Conservation (phyloP, 306 rosid species). For the Prunus padus region DNA sequence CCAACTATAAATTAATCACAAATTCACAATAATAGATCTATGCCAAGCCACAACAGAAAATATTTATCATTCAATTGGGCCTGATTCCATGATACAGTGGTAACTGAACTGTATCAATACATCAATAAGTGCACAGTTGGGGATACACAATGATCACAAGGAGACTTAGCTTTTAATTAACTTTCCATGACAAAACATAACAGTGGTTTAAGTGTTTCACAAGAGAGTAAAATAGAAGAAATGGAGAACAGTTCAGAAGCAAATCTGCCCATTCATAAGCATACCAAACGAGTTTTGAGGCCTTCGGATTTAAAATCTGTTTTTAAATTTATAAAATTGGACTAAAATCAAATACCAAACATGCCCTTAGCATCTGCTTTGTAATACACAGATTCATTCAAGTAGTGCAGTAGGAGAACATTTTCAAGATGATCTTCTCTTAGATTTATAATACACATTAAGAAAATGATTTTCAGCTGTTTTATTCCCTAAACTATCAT, state of each 20-base stretch:
- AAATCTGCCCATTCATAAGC: constrained; percentile 8
- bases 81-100: constrained; percentile 16
- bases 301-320: too few species aligned
- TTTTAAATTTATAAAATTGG: too few species aligned
- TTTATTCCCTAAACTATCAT: too few species aligned
- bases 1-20: not conserved
- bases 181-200: constrained; percentile 28
- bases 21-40: too few species aligned
- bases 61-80: constrained; percentile 16
- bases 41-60: not conserved
- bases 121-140: constrained; percentile 12
- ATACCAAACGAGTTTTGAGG: too few species aligned
- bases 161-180: constrained; percentile 22
- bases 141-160: not conserved
- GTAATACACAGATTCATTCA: too few species aligned
- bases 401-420: too few species aligned
- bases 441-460: too few species aligned
- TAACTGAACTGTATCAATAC: constrained; percentile 25
- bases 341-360: too few species aligned
- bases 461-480: too few species aligned
- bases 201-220: constrained; percentile 1
- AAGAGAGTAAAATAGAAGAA: constrained; percentile 19
- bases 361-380: too few species aligned
- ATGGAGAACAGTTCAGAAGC: constrained; percentile 24
- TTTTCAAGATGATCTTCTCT: too few species aligned